Base-by-base conservation (phyloP, 2,329 filamentous ascomycete species). In the Penicillium concentricum region DNA sequence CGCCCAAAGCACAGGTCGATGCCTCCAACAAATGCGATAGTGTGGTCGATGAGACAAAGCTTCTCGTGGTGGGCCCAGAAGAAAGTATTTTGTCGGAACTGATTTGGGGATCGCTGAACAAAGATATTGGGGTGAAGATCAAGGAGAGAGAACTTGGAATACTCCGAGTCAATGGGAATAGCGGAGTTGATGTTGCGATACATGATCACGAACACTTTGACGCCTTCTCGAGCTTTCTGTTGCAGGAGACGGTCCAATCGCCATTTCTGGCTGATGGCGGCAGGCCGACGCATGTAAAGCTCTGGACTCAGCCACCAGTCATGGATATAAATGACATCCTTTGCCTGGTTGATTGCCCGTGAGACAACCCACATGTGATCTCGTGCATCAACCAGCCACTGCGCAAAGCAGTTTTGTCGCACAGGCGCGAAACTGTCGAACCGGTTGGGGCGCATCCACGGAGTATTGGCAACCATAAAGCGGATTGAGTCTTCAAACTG, bases 281-380 rank as follows among this genome's bases (percentile, higher is more conserved):
- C 90, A 51, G 94, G 94, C 56, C 94, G 85, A 58, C 94, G 86
- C 87, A 97, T 88, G 77, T 99, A 99, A 43, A 99, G 79, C 74
- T 99, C 93, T 1, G 94, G 94, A 66, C 91, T 97, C 39, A 99
- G 78, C 94, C 94, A 99, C 94, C 94, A 99, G 74, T 97, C 94
- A 72, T 99, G 94, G 61, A 99, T 97, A 75, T 97, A 97, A 66
- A 99, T 93, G 60, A 97, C 93, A 77, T 97, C 94, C 68, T 91
- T 91, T 9, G 94, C 94, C 86, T 97, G 96, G 71, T 91, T 94
- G 68, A 99, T 95, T 13, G 94, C 94, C 62, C 93, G 86, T 12
- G 93, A 97, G 8, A 97, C 92, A 72, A 97, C 96, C 94, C 94
- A 99, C 93, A 97, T 97, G 79, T 97, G 95, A 72, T 99, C 94